A percentile compares a stretch with the other conserved stretches of the same genome.
Evolutionary conservation across 345 rosid genomes (phyloP).

Genomic region (Euphorbia pulcherrima): DNA sequence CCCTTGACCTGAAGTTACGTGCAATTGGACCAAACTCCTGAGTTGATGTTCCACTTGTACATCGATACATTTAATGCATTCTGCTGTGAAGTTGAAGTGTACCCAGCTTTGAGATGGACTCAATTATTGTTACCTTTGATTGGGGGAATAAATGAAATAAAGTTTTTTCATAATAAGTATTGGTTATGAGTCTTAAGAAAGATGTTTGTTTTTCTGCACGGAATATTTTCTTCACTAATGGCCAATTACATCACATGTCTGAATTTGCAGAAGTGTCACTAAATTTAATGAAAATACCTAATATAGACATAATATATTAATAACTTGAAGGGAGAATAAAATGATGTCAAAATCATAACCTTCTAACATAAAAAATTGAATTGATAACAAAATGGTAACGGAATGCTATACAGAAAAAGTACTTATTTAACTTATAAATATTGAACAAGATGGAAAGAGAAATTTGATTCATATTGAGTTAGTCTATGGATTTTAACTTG

Average conservation of each 20-base stretch:
- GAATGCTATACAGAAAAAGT: background rate
- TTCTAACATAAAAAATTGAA: background rate
- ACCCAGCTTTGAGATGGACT: background rate
- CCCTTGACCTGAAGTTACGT: background rate
- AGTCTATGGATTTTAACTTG: background rate
- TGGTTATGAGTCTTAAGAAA: background rate
- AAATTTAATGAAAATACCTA: background rate
- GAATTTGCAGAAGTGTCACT: background rate
- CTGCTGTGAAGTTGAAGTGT: background rate
- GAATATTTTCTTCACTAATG: background rate
- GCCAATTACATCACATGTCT: background rate
- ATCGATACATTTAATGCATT: background rate
- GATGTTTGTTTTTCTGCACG: background rate
- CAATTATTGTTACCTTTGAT: background rate
- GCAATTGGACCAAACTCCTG: background rate
- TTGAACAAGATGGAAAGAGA: background rate
- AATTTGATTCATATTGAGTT: background rate
- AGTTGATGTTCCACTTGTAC: background rate
- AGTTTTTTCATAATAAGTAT: background rate
- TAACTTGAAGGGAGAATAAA: background rate
- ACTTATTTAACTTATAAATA: background rate
- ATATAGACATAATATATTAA: background rate
- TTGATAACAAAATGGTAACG: background rate
- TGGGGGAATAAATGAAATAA: background rate
- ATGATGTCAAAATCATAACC: background rate